Evolutionary conservation across 1,139 yeast genomes (phyloP).

Genomic region (Blastobotrys buckinghamii): DNA sequence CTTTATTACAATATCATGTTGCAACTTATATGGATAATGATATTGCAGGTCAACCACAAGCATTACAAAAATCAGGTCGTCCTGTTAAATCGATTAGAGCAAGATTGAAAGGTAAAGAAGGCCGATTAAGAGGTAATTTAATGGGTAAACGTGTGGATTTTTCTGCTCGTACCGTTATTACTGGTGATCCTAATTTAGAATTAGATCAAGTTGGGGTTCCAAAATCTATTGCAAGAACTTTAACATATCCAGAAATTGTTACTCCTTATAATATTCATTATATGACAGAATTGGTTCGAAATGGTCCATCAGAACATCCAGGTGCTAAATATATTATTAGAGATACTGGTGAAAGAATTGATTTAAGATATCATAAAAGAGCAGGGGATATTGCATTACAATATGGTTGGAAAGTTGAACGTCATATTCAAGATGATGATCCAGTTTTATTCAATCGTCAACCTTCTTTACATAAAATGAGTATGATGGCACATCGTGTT

Average conservation of each 20-base stretch:
- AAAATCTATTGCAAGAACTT: conserved; percentile 87
- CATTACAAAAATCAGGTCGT: conserved; percentile 96
- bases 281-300: conserved; percentile 85
- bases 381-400: conserved; percentile 98
- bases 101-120: conserved; percentile 98
- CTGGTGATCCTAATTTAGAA: conserved; percentile 98
- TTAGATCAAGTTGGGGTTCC: conserved; percentile 99
- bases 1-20: conserved; percentile 91
- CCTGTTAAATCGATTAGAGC: conserved; percentile 98
- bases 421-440: conserved; percentile 95
- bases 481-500: conserved; percentile 99
- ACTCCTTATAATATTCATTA: conserved; percentile 96
- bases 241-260: conserved; percentile 94
- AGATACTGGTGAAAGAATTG: conserved; percentile 98
- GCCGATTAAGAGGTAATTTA: conserved; percentile 94
- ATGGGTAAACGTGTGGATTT: conserved; percentile 99
- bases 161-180: conserved; percentile 97
- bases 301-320: conserved; percentile 99
- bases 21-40: conserved; percentile 99
- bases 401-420: conserved; percentile 98
- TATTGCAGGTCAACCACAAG: conserved; percentile 99
- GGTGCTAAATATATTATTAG: conserved; percentile 98
- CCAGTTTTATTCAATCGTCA: conserved; percentile 98
- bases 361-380: conserved; percentile 91
- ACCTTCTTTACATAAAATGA: conserved; percentile 98